Percentiles rank a stretch among this genome's conserved stretches.
Conservation (phyloP, 148 eudicot genomes). For the Limonium bicolor region DNA sequence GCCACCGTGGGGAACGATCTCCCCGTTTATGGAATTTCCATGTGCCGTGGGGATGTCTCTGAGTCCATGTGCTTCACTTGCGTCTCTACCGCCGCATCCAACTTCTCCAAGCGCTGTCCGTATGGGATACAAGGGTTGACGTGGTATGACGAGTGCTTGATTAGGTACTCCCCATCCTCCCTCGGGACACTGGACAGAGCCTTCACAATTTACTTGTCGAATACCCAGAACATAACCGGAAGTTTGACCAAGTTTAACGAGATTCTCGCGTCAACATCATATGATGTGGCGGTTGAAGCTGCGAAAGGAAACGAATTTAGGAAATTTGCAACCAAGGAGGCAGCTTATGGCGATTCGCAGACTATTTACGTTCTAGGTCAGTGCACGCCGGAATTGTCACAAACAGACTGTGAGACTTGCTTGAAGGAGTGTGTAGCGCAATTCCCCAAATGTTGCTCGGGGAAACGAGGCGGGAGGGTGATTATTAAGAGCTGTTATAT, state of each 20-base stretch:
- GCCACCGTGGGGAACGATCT: neutral
- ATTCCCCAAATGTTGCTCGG: conserved; percentile 20
- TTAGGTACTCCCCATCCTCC: conserved; percentile 25
- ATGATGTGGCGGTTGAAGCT: conserved; percentile 9
- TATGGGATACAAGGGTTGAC: conserved; percentile 16
- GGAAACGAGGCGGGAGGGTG: conserved; percentile 28
- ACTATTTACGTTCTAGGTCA: conserved; percentile 31
- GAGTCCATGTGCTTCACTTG: conserved; percentile 9
- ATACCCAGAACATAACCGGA: too few relatives aligned
- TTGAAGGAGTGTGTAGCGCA: conserved; percentile 13
- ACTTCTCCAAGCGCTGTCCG: conserved; percentile 12
- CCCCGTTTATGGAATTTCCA: conserved; percentile 14
- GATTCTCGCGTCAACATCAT: too few relatives aligned
- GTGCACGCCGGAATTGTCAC: conserved; percentile 26
- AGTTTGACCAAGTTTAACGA: too few relatives aligned
- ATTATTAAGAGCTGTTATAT: conserved; percentile 25
- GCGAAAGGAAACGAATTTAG: neutral
- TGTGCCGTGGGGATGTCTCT: conserved; percentile 14
- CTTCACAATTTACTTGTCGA: too few relatives aligned
- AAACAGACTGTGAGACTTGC: conserved; percentile 18
- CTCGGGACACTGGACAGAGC: neutral
- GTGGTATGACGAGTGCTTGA: conserved; percentile 25
- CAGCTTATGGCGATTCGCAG: conserved; percentile 3
- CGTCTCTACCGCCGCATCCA: conserved; percentile 6
- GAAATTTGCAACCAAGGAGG: conserved; percentile 8